Percentiles rank a stretch among this genome's conserved stretches.
phyloP scores from a whole-genome alignment of 192 early-diverging fungal genomes.

The Linnemannia elongata region DNA sequence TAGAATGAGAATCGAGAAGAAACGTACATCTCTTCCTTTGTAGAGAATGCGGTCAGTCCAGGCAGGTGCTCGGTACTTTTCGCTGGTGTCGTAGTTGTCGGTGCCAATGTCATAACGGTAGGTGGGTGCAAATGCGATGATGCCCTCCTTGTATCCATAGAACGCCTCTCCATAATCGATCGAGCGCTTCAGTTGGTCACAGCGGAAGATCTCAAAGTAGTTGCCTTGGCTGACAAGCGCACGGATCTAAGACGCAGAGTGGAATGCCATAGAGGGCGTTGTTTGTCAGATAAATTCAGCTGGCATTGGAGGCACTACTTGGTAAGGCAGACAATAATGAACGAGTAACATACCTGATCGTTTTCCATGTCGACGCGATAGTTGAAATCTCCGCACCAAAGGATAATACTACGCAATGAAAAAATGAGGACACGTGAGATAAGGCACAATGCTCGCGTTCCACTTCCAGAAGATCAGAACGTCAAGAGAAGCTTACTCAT shows the following conservation, averaged over 20 bases:
- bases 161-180: conserved; percentile 77
- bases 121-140: conserved; percentile 80
- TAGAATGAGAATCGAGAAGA: conserved; percentile 21
- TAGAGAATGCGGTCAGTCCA: conserved; percentile 72
- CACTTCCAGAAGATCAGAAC: no score
- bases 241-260: conserved; percentile 1
- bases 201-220: conserved; percentile 53
- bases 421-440: neutral
- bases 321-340: no score
- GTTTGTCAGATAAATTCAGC: neutral
- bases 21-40: conserved; percentile 64
- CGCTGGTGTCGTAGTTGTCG: conserved; percentile 78
- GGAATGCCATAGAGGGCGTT: neutral
- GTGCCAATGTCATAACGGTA: conserved; percentile 88
- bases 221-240: conserved; percentile 31
- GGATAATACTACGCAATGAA: conserved; percentile 58
- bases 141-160: conserved; percentile 81
- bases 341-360: conserved; percentile 67
- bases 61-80: conserved; percentile 40
- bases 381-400: conserved; percentile 97
- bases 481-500: conserved; percentile 72
- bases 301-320: neutral
- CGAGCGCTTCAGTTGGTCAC: conserved; percentile 63
- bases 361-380: conserved; percentile 86
- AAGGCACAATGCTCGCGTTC: neutral